phyloP scores from a whole-genome alignment of 495 filamentous ascomycete species.

The Durotheca rogersii region DNA sequence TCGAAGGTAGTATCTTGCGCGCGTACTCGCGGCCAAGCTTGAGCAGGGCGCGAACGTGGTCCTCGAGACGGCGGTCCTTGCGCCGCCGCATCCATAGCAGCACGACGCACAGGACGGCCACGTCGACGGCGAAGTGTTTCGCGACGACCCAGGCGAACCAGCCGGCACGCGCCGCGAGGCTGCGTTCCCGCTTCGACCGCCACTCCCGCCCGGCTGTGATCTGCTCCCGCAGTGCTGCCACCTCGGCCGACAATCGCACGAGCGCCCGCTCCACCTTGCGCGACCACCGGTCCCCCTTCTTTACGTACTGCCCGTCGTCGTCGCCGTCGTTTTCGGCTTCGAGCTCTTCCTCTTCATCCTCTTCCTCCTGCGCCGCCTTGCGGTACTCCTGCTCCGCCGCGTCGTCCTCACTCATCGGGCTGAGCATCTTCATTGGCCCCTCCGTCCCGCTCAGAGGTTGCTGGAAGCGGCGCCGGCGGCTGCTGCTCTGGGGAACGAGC shows the following conservation, averaged over 20 bases:
- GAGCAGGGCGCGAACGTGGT: constrained; percentile 67
- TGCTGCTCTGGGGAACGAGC: no score
- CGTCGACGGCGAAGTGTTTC: constrained; percentile 73
- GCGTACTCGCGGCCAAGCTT: constrained; percentile 61
- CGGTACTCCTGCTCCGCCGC: constrained; percentile 57
- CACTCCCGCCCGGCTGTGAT: constrained; percentile 68
- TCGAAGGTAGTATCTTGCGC: constrained; percentile 53
- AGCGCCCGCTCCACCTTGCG: constrained; percentile 83
- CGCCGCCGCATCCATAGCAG: constrained; percentile 77
- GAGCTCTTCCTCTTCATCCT: constrained; percentile 37
- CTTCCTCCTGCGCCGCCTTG: constrained; percentile 48
- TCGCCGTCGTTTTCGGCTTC: constrained; percentile 38
- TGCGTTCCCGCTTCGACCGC: constrained; percentile 53
- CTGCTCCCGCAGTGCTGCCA: constrained; percentile 91
- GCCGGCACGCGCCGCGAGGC: constrained; percentile 66
- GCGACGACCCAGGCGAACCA: constrained; percentile 70
- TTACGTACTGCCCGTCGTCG: constrained; percentile 50
- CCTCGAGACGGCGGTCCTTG: constrained; percentile 75
- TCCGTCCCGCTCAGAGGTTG: constrained; percentile 49
- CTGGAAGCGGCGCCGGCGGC: constrained; percentile 45
- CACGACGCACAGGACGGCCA: constrained; percentile 65
- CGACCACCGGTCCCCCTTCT: constrained; percentile 65
- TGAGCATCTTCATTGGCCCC: constrained; percentile 65
- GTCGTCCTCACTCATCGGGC: constrained; percentile 78
- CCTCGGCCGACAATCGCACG: constrained; percentile 86